phyloP scores from a whole-genome alignment of 208 protist species.

The Leptomonas pyrrhocoris region DNA sequence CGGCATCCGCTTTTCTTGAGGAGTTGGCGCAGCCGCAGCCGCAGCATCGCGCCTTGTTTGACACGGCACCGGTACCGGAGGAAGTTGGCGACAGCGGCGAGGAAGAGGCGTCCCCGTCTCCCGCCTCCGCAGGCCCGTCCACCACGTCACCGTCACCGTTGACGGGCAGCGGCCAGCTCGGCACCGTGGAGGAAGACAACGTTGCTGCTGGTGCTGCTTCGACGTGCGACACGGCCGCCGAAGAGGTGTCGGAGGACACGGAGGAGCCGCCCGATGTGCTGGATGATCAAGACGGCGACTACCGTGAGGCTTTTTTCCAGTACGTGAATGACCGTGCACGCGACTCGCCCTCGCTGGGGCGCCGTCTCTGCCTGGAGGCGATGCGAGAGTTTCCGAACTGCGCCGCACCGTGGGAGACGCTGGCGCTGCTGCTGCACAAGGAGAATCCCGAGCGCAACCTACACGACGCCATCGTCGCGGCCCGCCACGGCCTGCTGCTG shows the following conservation, averaged over 20 bases:
- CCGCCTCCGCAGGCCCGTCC: too few species aligned
- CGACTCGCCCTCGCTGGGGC: slow-evolving; percentile 45
- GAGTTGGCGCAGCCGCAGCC: background rate
- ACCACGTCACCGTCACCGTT: too few species aligned
- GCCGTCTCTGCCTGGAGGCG: slow-evolving; percentile 60
- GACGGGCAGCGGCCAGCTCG: background rate
- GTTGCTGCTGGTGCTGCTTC: background rate
- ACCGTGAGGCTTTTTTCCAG: slow-evolving; percentile 55
- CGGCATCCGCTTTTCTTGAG: background rate
- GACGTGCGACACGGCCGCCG: background rate
- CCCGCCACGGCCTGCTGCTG: slow-evolving; percentile 60
- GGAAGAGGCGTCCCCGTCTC: too few species aligned
- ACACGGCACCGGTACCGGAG: too few species aligned
- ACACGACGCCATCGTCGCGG: slow-evolving; percentile 62
- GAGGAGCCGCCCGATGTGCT: slow-evolving; percentile 31
- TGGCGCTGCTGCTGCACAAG: slow-evolving; percentile 68
- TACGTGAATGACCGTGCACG: slow-evolving; percentile 68
- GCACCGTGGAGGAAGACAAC: background rate
- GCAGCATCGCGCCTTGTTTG: background rate
- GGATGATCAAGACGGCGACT: slow-evolving; percentile 56
- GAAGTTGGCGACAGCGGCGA: too few species aligned
- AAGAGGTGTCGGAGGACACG: background rate
- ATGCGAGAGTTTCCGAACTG: slow-evolving; percentile 70
- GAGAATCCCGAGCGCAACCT: slow-evolving; percentile 60
- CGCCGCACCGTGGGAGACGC: slow-evolving; percentile 67